phyloP scores from a whole-genome alignment of 2,329 filamentous ascomycete genomes.

The Fusarium brachygibbosum region DNA sequence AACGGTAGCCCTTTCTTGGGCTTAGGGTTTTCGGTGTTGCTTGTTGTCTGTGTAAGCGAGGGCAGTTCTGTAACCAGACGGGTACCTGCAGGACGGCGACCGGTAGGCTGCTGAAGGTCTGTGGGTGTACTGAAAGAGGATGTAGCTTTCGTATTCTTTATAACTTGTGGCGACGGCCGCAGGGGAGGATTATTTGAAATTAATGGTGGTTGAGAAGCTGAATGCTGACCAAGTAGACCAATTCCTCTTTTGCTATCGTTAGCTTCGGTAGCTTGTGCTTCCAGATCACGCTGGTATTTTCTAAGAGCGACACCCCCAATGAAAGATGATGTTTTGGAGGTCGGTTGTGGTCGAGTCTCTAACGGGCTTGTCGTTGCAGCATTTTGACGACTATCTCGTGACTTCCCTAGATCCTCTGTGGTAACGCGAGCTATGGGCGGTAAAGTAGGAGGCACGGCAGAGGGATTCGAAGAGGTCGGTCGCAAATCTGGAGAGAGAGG shows the following conservation, averaged over 20 bases:
- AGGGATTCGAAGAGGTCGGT: constrained; percentile 53
- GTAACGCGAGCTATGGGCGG: constrained; percentile 66
- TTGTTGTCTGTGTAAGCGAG: constrained; percentile 48
- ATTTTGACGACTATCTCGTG: constrained; percentile 45
- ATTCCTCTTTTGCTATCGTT: constrained; percentile 37
- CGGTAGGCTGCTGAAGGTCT: constrained; percentile 59
- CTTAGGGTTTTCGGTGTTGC: constrained; percentile 58
- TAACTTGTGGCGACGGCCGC: constrained; percentile 42
- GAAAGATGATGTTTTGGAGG: constrained; percentile 59
- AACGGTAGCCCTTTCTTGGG: constrained; percentile 69
- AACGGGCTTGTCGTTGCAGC: constrained; percentile 41
- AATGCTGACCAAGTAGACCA: constrained; percentile 32
- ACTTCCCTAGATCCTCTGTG: constrained; percentile 55
- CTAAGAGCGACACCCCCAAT: constrained; percentile 68
- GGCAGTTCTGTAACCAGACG: constrained; percentile 58
- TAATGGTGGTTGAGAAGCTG: constrained; percentile 35
- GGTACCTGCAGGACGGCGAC: constrained; percentile 60
- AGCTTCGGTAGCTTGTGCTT: constrained; percentile 44
- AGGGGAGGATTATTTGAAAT: constrained; percentile 47
- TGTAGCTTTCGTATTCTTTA: constrained; percentile 52
- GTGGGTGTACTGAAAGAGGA: constrained; percentile 63
- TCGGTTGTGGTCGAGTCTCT: constrained; percentile 47
- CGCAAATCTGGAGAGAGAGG: constrained; percentile 54
- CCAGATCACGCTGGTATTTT: constrained; percentile 62
- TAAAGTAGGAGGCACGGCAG: constrained; percentile 62